phyloP scores from a whole-genome alignment of 768 basidiomycete species.

The Naganishia vaughanmartiniae region DNA sequence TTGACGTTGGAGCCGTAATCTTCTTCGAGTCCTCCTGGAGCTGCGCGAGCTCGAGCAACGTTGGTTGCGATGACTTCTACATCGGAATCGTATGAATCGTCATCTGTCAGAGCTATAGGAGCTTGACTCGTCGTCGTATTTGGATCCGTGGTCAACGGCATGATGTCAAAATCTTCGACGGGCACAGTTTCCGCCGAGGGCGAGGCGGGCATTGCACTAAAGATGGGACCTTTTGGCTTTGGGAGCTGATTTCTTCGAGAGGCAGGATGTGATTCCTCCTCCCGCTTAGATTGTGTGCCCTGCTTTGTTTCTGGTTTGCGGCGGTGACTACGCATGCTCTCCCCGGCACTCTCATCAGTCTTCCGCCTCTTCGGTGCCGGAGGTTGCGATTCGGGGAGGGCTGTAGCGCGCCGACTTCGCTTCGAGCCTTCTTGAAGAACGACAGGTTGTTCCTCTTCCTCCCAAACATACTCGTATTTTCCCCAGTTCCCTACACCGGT shows the following conservation, averaged over 20 bases:
- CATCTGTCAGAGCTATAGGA: background rate
- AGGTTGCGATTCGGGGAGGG: background rate
- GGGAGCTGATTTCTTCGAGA: background rate
- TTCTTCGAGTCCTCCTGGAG: constrained; percentile 15
- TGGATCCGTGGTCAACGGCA: background rate
- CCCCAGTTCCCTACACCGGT: constrained; percentile 3
- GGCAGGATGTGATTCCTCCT: constrained; percentile 11
- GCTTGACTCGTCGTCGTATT: too few relatives aligned
- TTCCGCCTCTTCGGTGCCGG: background rate
- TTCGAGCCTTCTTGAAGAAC: constrained; percentile 12
- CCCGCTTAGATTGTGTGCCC: background rate
- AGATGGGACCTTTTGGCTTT: background rate
- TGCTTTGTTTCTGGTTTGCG: background rate
- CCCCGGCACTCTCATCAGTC: background rate
- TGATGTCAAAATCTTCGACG: constrained; percentile 13
- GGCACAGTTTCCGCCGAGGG: background rate
- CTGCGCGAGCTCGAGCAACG: constrained; percentile 2
- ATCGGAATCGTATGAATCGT: constrained; percentile 12
- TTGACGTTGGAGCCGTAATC: constrained; percentile 17
- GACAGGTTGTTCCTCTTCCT: background rate
- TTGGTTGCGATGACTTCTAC: constrained; percentile 17
- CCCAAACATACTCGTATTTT: constrained; percentile 15
- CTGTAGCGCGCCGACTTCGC: background rate
- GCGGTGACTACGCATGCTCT: too few relatives aligned
- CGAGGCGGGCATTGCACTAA: constrained; percentile 13